A percentile compares a stretch with the other conserved stretches of the same genome.
Conservation (phyloP, 2,329 filamentous ascomycete species). For the Cordyceps pruinosa region DNA sequence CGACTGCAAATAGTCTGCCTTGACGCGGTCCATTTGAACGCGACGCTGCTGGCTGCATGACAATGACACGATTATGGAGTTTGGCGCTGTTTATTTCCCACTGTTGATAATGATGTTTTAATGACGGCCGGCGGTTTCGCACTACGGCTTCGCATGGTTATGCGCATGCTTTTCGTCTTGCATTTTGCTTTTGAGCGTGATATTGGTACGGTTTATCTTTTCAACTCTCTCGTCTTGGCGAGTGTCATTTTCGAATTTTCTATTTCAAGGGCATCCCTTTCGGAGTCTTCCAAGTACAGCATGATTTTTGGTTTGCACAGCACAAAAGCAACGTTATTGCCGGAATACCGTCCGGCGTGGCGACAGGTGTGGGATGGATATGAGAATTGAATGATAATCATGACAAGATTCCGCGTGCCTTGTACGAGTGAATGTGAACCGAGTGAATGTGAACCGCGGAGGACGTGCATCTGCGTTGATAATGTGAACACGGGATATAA, state of each 20-base stretch:
- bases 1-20: not conserved
- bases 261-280: not conserved
- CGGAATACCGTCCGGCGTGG: not conserved
- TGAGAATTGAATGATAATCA: slow-evolving; percentile 6
- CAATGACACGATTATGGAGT: not conserved
- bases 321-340: not conserved
- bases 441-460: too few species aligned
- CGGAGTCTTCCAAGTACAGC: not conserved
- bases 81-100: slow-evolving; percentile 2
- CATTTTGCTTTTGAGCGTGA: slow-evolving; percentile 3
- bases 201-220: not conserved
- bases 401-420: not conserved
- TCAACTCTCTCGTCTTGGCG: not conserved
- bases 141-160: not conserved
- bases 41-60: not conserved
- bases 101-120: slow-evolving; percentile 2
- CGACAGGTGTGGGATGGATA: not conserved
- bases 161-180: not conserved
- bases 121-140: not conserved
- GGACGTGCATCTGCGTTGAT: not conserved
- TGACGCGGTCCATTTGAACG: not conserved
- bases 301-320: slow-evolving; percentile 7
- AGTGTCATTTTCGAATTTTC: not conserved
- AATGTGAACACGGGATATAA: too few species aligned
- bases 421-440: not conserved